Conservation (phyloP, 805 yeast species). For the Starmerella ratchasimensis region DNA sequence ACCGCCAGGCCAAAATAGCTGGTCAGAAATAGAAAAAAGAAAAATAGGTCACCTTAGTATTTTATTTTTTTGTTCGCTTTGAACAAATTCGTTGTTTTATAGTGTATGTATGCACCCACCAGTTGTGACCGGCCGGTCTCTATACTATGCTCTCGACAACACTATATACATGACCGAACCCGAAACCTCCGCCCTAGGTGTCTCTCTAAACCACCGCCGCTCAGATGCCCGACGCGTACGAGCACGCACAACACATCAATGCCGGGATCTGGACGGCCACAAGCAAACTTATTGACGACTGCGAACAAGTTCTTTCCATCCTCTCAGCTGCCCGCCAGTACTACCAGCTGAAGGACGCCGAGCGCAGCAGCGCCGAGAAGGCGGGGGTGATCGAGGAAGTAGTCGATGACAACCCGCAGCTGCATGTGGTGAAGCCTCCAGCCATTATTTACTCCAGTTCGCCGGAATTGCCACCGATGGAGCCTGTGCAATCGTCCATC, state of each 20-base stretch:
- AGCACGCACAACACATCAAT: conserved; percentile 2
- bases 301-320: conserved; percentile 5
- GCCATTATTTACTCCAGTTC: neutral
- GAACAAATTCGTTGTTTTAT: too few relatives aligned
- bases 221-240: neutral
- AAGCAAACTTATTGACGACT: conserved; percentile 10
- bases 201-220: neutral
- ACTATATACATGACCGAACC: too few relatives aligned
- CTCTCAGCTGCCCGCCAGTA: neutral
- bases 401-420: neutral
- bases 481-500: neutral
- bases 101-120: too few relatives aligned
- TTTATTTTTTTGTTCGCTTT: too few relatives aligned
- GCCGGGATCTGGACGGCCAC: conserved; percentile 11
- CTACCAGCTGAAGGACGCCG: neutral
- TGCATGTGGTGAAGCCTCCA: neutral
- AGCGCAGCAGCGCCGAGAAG: neutral
- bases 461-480: neutral
- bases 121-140: too few relatives aligned
- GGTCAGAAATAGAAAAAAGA: too few relatives aligned
- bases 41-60: too few relatives aligned
- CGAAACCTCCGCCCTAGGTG: too few relatives aligned
- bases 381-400: neutral
- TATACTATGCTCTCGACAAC: too few relatives aligned
- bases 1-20: too few relatives aligned